A percentile compares a stretch with the other conserved stretches of the same genome.
phyloP scores from a whole-genome alignment of 2,329 filamentous ascomycete species.

The Tolypocladium inflatum region DNA sequence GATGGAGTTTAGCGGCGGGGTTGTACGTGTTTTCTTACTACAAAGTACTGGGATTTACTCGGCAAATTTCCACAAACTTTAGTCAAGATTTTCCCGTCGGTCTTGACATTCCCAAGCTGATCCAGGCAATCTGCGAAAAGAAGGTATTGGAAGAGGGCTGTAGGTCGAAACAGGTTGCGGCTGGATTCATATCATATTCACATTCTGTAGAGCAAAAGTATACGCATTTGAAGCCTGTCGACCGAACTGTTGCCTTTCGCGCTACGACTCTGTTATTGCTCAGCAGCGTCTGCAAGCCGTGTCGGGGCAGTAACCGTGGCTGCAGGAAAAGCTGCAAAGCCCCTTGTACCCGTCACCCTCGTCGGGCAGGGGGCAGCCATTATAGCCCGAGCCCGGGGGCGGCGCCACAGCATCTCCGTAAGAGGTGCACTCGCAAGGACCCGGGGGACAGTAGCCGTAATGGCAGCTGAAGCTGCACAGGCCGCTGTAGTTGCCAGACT shows the following conservation, averaged over 20 bases:
- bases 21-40: too few relatives aligned
- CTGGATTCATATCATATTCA: too few relatives aligned
- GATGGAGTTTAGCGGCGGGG: background rate
- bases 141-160: too few relatives aligned
- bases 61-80: too few relatives aligned
- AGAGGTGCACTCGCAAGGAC: slow-evolving; percentile 21
- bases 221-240: too few relatives aligned
- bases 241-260: too few relatives aligned
- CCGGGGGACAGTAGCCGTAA: slow-evolving; percentile 22
- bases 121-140: too few relatives aligned
- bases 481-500: slow-evolving; percentile 21
- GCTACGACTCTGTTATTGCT: background rate
- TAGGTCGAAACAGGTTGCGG: too few relatives aligned
- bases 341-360: slow-evolving; percentile 28
- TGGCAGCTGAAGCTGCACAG: slow-evolving; percentile 23
- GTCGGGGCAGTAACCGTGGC: slow-evolving; percentile 34
- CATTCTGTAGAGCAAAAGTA: too few relatives aligned
- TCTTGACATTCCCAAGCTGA: too few relatives aligned
- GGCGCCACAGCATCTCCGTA: slow-evolving; percentile 18
- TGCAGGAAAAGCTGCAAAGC: slow-evolving; percentile 35
- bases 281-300: slow-evolving; percentile 15
- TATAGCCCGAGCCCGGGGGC: slow-evolving; percentile 13
- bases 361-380: slow-evolving; percentile 23
- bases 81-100: too few relatives aligned
- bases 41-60: too few relatives aligned